Percentiles rank a stretch among this genome's conserved stretches.
Evolutionary conservation across 78 protist species (phyloP).

Genomic region (Chrysochromulina parva): DNA sequence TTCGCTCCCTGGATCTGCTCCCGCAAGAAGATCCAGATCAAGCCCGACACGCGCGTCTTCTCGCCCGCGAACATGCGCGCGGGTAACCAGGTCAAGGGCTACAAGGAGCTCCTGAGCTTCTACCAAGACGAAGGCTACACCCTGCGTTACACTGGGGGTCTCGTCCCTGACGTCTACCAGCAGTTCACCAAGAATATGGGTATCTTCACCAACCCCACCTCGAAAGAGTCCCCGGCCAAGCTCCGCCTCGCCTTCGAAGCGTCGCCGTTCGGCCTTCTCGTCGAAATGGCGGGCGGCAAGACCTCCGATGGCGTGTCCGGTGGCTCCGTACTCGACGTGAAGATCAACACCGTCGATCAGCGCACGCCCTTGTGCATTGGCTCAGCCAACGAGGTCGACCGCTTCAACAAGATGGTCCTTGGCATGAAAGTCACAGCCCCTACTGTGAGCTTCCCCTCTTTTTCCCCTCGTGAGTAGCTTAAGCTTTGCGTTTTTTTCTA

Average conservation of each 20-base stretch:
- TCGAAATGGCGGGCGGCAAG: constrained; percentile 42
- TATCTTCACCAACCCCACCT: constrained; percentile 45
- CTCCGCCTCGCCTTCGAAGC: constrained; percentile 50
- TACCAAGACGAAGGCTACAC: constrained; percentile 33
- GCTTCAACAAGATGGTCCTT: constrained; percentile 37
- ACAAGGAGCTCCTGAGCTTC: constrained; percentile 22
- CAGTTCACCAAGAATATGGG: constrained; percentile 46
- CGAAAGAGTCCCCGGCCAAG: constrained; percentile 34
- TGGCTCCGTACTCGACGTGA: constrained; percentile 17
- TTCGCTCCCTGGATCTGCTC: neutral
- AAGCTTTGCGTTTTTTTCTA: no score
- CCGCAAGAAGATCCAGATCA: neutral
- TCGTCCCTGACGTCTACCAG: constrained; percentile 33
- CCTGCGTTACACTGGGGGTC: constrained; percentile 47
- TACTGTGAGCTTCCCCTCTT: no score
- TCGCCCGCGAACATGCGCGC: constrained; percentile 48
- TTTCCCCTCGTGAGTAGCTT: no score
- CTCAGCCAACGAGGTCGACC: constrained; percentile 43
- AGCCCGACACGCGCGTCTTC: constrained; percentile 33
- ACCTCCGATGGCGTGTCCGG: constrained; percentile 46
- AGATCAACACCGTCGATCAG: constrained; percentile 24
- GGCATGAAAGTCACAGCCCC: no score
- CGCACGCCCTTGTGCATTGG: constrained; percentile 46
- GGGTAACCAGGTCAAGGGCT: neutral
- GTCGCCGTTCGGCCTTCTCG: constrained; percentile 35